Evolutionary conservation across 371 early-diverging fungal genomes (phyloP), one percentile per base, ranked within the genome.

Genomic region (Mucor lusitanicus): DNA sequence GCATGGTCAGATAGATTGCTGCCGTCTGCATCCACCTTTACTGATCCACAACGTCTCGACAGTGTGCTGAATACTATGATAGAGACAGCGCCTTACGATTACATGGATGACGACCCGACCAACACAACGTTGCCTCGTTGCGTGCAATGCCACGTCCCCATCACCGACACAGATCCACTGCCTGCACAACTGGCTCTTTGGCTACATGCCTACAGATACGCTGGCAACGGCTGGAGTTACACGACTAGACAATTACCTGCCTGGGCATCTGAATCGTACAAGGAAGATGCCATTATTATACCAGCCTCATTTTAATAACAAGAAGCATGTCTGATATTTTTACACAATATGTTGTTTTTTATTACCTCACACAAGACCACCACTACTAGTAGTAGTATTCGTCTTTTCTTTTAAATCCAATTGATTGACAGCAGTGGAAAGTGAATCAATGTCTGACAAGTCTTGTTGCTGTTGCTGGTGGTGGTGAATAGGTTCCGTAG

Each of bases 181-280:
- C 85, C 84, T 8, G 85, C 87, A 28, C 85, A 94, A 63, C 78
- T 94, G 42, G 70, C 75, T 12, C 90, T 97, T 62, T 97, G 91
- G 88, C 84, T 97, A 44, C 96, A 97, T 75, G 92, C 94, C 3
- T 91, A 85, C 80, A 84, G 83, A 65, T 95, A 95, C 73, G 68
- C 82, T 23, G 88, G 89, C 0, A 70, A 80, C n/a, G 83, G 79
- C 0, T 92, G 93, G 91, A 64, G 83, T 0, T 94, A 85, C 73
- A 90, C 94, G 70, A 92, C 97, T 0, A 77, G 80, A 27, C 6
- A 30, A 9, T 66, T 90, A 59, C 97, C 97, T 4, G 80, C 67
- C 11, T 97, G 96, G 96, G 94, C 94, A 2, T 59, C 71, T 3
- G 86, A 78, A 25, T 46, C 40, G 19, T 59, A 59, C 64, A 33